Percentiles rank a stretch among this genome's conserved stretches.
phyloP scores from a whole-genome alignment of 2,329 filamentous ascomycete genomes.

The Alternaria arbusti region DNA sequence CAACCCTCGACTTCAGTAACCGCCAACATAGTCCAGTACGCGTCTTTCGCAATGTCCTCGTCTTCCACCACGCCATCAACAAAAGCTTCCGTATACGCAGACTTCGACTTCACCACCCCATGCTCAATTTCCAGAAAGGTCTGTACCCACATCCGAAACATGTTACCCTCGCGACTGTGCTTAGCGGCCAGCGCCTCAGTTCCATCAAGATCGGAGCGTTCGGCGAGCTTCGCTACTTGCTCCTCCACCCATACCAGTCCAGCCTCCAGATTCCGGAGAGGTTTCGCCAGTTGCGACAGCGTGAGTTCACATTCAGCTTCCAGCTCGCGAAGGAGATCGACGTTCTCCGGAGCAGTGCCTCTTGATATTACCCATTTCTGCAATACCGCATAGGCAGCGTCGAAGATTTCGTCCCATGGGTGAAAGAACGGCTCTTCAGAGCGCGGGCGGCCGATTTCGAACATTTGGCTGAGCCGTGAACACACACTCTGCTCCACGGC shows the following conservation, averaged over 20 bases:
- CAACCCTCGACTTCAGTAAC: neutral
- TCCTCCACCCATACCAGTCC: slow-evolving; percentile 5
- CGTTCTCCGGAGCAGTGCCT: neutral
- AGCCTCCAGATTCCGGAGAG: neutral
- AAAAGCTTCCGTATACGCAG: neutral
- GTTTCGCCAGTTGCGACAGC: neutral
- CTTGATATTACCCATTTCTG: neutral
- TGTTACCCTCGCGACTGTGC: slow-evolving; percentile 6
- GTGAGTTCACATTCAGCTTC: neutral
- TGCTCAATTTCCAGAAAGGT: slow-evolving; percentile 11
- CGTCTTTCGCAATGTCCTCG: neutral
- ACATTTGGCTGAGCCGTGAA: neutral
- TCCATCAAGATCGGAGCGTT: neutral
- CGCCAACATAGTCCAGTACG: neutral
- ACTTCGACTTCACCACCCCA: neutral
- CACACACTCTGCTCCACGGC: neutral
- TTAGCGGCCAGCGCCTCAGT: neutral
- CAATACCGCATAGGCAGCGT: neutral
- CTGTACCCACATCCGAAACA: slow-evolving; percentile 13
- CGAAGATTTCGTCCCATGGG: slow-evolving; percentile 4
- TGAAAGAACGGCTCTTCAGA: slow-evolving; percentile 3
- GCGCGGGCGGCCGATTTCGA: slow-evolving; percentile 6
- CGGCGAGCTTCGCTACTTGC: neutral
- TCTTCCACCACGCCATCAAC: neutral
- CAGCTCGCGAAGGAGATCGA: neutral